A percentile compares a stretch with the other conserved stretches of the same genome.
Evolutionary conservation across 805 yeast species (phyloP).

Genomic region (Candida sphagnicola): DNA sequence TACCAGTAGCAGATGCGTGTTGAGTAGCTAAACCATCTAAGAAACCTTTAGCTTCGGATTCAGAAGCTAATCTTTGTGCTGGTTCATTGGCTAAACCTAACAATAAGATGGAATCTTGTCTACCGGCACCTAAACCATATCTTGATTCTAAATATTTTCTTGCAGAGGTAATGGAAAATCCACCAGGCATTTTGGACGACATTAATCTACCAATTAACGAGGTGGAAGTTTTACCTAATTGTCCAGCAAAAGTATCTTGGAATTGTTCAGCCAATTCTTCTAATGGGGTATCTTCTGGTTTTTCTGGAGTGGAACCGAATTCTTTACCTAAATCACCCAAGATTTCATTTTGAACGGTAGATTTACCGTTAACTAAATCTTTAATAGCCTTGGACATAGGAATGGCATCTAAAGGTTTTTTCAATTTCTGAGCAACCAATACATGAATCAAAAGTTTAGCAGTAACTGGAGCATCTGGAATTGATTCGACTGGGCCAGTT

Average conservation of each 20-base stretch:
- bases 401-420: constrained; percentile 81
- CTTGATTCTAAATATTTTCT: constrained; percentile 88
- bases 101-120: constrained; percentile 89
- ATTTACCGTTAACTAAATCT: constrained; percentile 97
- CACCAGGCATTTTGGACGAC: constrained; percentile 99
- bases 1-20: constrained; percentile 80
- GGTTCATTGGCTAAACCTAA: constrained; percentile 88
- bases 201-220: constrained; percentile 86
- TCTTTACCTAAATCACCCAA: constrained; percentile 98
- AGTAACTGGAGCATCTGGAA: constrained; percentile 86
- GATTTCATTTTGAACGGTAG: constrained; percentile 97
- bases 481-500: constrained; percentile 75
- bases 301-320: constrained; percentile 96
- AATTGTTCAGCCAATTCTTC: constrained; percentile 93
- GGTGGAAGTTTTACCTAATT: constrained; percentile 89
- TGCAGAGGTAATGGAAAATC: constrained; percentile 87
- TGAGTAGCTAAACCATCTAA: constrained; percentile 79
- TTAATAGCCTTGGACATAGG: constrained; percentile 92
- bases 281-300: constrained; percentile 97
- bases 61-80: constrained; percentile 78
- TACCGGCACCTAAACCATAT: constrained; percentile 90
- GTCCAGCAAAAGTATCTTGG: constrained; percentile 86
- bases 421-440: constrained; percentile 91
- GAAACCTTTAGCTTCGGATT: constrained; percentile 85
- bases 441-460: constrained; percentile 82